These are phyloP conservation scores for Coriaria nepalensis DNA, from an alignment of 306 rosid genomes.

Conservation along the genomic window DNA sequence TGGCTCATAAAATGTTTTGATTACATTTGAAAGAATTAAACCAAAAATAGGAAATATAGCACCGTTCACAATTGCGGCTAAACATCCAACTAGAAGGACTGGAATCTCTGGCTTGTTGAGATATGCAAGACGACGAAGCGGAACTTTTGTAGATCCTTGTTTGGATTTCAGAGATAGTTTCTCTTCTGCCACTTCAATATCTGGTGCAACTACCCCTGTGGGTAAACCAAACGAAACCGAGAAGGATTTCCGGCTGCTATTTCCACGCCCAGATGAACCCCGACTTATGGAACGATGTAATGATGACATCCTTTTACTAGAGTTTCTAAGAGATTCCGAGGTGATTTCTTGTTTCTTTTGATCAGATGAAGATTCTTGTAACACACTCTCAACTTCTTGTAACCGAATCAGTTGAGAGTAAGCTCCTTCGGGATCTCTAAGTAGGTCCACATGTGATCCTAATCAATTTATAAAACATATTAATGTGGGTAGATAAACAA, in stretches of 20 bases:
- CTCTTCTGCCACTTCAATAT: constrained; percentile 9
- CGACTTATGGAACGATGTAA: constrained; percentile 30
- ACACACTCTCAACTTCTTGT: constrained; percentile 29
- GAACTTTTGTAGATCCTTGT: constrained; percentile 21
- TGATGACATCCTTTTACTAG: constrained; percentile 25
- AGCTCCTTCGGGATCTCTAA: constrained; percentile 43
- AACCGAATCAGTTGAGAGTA: constrained; percentile 50
- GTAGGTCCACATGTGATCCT: constrained; percentile 55
- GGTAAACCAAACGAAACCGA: constrained; percentile 26
- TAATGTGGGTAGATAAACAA: background rate
- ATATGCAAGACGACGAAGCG: constrained; percentile 38
- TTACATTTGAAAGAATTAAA: constrained; percentile 26
- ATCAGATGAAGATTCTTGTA: constrained; percentile 21
- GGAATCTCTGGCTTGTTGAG: constrained; percentile 78
- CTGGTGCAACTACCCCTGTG: constrained; percentile 14
- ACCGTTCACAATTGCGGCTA: constrained; percentile 48
- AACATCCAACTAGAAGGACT: constrained; percentile 32
- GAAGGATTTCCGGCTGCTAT: constrained; percentile 31
- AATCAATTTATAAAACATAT: constrained; percentile 15
- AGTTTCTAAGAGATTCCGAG: constrained; percentile 24
- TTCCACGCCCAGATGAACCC: constrained; percentile 44
- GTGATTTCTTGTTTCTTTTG: constrained; percentile 18
- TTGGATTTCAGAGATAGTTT: constrained; percentile 8
- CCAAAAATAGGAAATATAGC: constrained; percentile 35
- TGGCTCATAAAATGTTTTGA: constrained; percentile 51